Conservation (phyloP, 2,329 filamentous ascomycete species). For the Colletotrichum theobromicola region DNA sequence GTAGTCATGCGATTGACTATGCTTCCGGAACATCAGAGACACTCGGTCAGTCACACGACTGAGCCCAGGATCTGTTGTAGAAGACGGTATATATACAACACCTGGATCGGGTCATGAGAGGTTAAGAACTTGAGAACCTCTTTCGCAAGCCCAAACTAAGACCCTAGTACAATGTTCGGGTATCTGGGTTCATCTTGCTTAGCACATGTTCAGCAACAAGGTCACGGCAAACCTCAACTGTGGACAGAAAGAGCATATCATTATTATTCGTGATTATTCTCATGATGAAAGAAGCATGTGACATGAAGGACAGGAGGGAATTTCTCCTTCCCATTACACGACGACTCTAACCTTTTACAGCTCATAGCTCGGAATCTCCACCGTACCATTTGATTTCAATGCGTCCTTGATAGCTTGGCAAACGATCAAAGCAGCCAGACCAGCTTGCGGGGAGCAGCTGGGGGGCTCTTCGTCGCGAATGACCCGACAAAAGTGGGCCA, state of each 20-base stretch:
- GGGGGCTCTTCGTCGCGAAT: conserved; percentile 46
- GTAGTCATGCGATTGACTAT: too few species aligned
- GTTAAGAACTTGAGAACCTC: background rate
- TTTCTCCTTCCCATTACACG: background rate
- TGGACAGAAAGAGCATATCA: background rate
- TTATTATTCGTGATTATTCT: background rate
- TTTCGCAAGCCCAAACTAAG: background rate
- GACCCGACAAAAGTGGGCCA: conserved; percentile 56
- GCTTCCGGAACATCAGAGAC: background rate
- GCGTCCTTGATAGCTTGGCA: conserved; percentile 55
- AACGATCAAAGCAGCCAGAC: conserved; percentile 55
- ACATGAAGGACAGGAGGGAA: background rate
- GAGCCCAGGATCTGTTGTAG: too few species aligned
- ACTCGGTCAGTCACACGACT: background rate
- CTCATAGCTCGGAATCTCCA: conserved; percentile 23
- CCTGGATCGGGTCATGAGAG: too few species aligned
- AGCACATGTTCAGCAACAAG: background rate
- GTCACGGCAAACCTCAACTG: background rate
- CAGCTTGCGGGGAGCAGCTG: conserved; percentile 53
- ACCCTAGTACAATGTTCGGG: background rate
- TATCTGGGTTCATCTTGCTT: background rate
- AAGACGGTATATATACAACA: too few species aligned
- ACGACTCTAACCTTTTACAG: background rate
- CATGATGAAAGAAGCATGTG: background rate
- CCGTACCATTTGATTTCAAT: conserved; percentile 35